Evolutionary conservation across 768 basidiomycete species (phyloP), one percentile per base, ranked within the genome.

Genomic region (Lactifluus subvellereus): DNA sequence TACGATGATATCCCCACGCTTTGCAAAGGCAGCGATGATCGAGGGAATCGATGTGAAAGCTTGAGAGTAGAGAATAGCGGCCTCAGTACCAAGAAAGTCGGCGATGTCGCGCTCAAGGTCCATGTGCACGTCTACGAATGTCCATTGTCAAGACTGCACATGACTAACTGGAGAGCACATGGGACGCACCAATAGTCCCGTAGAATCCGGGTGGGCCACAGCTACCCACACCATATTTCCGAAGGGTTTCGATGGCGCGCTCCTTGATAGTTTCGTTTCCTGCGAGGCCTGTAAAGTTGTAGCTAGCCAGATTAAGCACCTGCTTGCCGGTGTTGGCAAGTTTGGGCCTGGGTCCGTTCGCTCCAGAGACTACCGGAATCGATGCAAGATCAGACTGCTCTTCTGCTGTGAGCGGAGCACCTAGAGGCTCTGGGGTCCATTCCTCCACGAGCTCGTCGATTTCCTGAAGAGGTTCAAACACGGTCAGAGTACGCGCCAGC

Each of bases 191-290:
- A 50, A 97, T 79, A 2, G 91, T 96, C 14, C 96, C 96, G 73
- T 98, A 98, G 78, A 99, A 99, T 11, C 94, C 94, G 33, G 94
- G 88, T 43, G 97, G 97, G 2, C 96, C 96, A 71, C 97, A 99
- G 65, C 89, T 91, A 8, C 95, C 96, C 2, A 98, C 80, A 32
- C 96, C 97, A 67, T 97, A 98, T 72, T 89, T 88, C 53, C 86
- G 79, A 20, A 98, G 77, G 0, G 87, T 91, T 55, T 91, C 90
- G 4, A 96, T 80, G 4, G 94, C 92, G 14, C 83, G 82, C 57
- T 92, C 83, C 71, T 94, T 95, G 74, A 98, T 86, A 53, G 81
- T 77, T 66, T 96, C 94, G 67, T 93, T 93, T n/a, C 89, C 90
- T 27, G 91, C 83, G 7, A 98, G 82, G 33, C 94, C 94, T 6